Evolutionary conservation across 805 yeast species (phyloP), one percentile per base, ranked within the genome.

Genomic region (Kazachstania bromeliacearum): DNA sequence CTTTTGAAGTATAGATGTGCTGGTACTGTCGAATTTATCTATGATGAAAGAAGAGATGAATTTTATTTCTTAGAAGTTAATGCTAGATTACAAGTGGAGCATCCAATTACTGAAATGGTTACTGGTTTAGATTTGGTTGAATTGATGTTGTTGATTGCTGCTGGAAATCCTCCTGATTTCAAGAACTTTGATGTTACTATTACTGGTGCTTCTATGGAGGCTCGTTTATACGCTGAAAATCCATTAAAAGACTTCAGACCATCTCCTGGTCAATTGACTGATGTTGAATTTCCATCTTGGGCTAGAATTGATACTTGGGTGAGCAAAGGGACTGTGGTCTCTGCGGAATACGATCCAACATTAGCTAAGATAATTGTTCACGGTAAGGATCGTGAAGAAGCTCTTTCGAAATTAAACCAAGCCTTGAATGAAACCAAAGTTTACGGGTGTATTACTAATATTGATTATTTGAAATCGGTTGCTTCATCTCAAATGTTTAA

Each of bases 301-400:
- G 96, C 96, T 7, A 77, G 98, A 63, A 75, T 89, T 44, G 98
- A 89, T 56, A 80, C 92, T 10, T 92, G 98, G 97, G 89, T 85
- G 33, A 67, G 74, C 38, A 81, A 81, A 45, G 98, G 98, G 45
- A 80, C 96, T 9, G 76, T 70, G 25, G 67, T 89, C 41, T 79
- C 94, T 42, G 85, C 96, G 17, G 96, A 92, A 60, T 89, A 85
- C 59, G 98, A 88, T 62, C 97, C 97, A 33, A 85, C 96, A 8
- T 68, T 89, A 47, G 97, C 97, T 31, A 89, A 89, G 64, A 88
- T 92, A 49, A 89, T 89, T 61, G 97, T 92, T 22, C 89, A 87
- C 52, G 97, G 96, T 30, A 75, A 70, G 39, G 88, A 85, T 57
- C 77, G 98, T 60, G 72, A 70, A 31, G 97, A 88, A 41, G 95